Conservation (phyloP, 768 basidiomycete species). For the Amanita jacksonii region DNA sequence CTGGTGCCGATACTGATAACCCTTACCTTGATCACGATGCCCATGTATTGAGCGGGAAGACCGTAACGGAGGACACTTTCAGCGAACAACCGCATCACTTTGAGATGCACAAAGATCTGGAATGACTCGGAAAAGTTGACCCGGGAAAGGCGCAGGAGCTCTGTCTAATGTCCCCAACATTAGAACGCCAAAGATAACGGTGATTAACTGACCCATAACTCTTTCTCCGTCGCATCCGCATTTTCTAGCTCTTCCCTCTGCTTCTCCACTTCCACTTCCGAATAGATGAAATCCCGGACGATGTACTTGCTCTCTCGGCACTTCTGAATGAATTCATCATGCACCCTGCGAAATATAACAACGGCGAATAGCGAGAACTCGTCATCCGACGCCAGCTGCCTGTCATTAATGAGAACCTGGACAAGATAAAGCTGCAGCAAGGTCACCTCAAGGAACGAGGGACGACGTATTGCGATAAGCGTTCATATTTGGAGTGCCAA, state of each 20-base stretch:
- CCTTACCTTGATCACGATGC: slow-evolving; percentile 75
- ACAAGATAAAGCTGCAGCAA: slow-evolving; percentile 6
- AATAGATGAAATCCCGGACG: slow-evolving; percentile 88
- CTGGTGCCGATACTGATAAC: too few species aligned
- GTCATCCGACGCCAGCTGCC: slow-evolving; percentile 72
- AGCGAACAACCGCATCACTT: slow-evolving; percentile 83
- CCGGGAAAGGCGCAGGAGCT: slow-evolving; percentile 79
- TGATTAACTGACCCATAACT: slow-evolving; percentile 77
- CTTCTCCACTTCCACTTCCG: slow-evolving; percentile 71
- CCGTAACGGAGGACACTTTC: slow-evolving; percentile 96
- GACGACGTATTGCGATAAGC: slow-evolving; percentile 81
- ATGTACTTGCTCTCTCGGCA: slow-evolving; percentile 95
- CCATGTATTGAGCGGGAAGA: slow-evolving; percentile 84
- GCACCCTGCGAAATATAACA: slow-evolving; percentile 82
- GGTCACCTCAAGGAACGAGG: slow-evolving; percentile 79
- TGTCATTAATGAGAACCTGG: slow-evolving; percentile 21
- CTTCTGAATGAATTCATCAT: slow-evolving; percentile 89
- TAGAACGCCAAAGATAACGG: background rate
- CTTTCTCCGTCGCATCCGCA: slow-evolving; percentile 85
- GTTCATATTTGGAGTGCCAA: slow-evolving; percentile 87
- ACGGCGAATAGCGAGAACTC: slow-evolving; percentile 83
- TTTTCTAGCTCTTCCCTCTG: slow-evolving; percentile 72
- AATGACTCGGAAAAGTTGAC: slow-evolving; percentile 98
- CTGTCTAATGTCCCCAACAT: slow-evolving; percentile 48
- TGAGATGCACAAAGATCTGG: slow-evolving; percentile 89